These are phyloP conservation scores for Kurtzmaniella quercitrusa DNA, from an alignment of 1,139 yeast species.

Conservation along the genomic window DNA sequence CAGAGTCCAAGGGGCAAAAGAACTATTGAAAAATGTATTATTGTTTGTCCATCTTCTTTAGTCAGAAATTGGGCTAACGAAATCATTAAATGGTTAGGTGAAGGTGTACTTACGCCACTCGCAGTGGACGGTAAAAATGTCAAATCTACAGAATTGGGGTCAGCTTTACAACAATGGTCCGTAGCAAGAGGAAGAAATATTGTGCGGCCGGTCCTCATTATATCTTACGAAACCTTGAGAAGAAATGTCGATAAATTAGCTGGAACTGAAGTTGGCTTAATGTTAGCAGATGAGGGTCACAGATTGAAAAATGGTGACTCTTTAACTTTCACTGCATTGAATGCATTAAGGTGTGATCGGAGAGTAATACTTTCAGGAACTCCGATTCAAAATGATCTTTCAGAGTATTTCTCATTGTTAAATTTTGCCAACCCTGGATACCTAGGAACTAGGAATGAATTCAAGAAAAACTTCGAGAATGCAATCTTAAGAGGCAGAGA, in stretches of 20 bases:
- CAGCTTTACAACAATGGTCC: slow-evolving; percentile 81
- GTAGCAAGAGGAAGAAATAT: slow-evolving; percentile 82
- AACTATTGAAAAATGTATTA: slow-evolving; percentile 84
- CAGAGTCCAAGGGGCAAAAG: slow-evolving; percentile 89
- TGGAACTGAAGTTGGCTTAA: slow-evolving; percentile 78
- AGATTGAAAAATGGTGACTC: slow-evolving; percentile 93
- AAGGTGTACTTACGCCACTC: slow-evolving; percentile 80
- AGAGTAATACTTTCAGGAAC: slow-evolving; percentile 95
- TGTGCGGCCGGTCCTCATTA: slow-evolving; percentile 89
- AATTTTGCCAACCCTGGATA: slow-evolving; percentile 95
- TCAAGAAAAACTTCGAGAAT: slow-evolving; percentile 78
- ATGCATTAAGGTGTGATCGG: slow-evolving; percentile 76
- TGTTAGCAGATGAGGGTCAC: slow-evolving; percentile 96
- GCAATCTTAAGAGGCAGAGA: slow-evolving; percentile 84
- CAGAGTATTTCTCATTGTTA: slow-evolving; percentile 88
- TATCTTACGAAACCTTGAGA: slow-evolving; percentile 92
- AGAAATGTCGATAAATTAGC: slow-evolving; percentile 77
- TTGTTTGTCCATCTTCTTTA: slow-evolving; percentile 92
- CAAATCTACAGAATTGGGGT: slow-evolving; percentile 61
- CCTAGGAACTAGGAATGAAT: slow-evolving; percentile 79
- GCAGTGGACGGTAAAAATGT: slow-evolving; percentile 90
- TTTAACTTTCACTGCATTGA: slow-evolving; percentile 82
- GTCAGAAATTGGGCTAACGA: slow-evolving; percentile 99
- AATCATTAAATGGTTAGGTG: slow-evolving; percentile 92
- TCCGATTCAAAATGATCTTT: slow-evolving; percentile 93